These are phyloP conservation scores for Parietaria judaica DNA, from an alignment of 306 rosid species.

Conservation along the genomic window DNA sequence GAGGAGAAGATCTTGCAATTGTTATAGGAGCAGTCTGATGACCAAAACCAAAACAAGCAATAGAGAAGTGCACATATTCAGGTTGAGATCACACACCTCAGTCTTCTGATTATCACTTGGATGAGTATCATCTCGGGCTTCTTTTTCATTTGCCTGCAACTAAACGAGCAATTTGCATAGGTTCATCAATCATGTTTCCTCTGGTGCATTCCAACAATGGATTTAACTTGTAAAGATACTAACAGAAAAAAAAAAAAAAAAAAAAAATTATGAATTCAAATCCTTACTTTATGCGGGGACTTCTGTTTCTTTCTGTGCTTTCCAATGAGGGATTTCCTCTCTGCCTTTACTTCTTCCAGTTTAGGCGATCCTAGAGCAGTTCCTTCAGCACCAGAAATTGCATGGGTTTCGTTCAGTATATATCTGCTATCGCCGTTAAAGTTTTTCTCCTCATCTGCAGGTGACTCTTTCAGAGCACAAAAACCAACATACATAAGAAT, in stretches of 20 bases:
- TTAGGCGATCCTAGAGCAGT: slow-evolving; percentile 29
- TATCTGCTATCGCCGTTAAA: slow-evolving; percentile 31
- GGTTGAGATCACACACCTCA: slow-evolving; percentile 37
- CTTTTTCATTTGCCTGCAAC: slow-evolving; percentile 45
- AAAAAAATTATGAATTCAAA: slow-evolving; percentile 13
- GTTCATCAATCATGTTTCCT: slow-evolving; percentile 20
- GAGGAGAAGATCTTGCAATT: not conserved
- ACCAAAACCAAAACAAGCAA: not conserved
- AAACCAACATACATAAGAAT: slow-evolving; percentile 16
- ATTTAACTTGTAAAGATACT: too few relatives aligned
- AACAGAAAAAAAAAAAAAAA: slow-evolving; percentile 2
- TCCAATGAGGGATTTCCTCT: slow-evolving; percentile 35
- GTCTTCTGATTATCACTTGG: slow-evolving; percentile 36
- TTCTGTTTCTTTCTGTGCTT: slow-evolving; percentile 55
- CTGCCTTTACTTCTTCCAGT: slow-evolving; percentile 37
- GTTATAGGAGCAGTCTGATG: not conserved
- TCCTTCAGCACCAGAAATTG: slow-evolving; percentile 32
- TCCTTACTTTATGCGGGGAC: slow-evolving; percentile 47
- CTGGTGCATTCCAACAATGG: too few relatives aligned
- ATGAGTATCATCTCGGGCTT: slow-evolving; percentile 36
- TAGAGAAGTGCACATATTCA: not conserved
- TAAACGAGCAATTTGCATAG: slow-evolving; percentile 26
- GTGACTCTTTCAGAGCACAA: slow-evolving; percentile 41
- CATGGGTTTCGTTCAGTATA: slow-evolving; percentile 38
- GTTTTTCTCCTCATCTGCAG: slow-evolving; percentile 46